These are phyloP conservation scores for Nakazawaea wyomingensis DNA, from an alignment of 805 yeast genomes.

Conservation along the genomic window DNA sequence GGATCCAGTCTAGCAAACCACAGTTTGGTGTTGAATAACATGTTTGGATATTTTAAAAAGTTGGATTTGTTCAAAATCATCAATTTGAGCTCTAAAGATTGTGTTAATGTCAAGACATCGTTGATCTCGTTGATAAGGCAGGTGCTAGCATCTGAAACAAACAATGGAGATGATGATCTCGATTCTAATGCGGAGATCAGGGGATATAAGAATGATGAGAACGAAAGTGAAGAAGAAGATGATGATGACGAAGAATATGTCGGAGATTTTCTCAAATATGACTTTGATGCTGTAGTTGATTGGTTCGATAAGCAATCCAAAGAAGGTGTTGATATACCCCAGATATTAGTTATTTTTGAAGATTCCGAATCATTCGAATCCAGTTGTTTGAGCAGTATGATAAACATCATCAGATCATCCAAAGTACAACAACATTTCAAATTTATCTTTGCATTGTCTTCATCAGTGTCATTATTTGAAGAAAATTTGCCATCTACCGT, in stretches of 20 bases:
- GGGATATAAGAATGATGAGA: slow-evolving; percentile 11
- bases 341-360: slow-evolving; percentile 26
- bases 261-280: slow-evolving; percentile 17
- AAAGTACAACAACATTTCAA: slow-evolving; percentile 12
- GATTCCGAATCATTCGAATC: slow-evolving; percentile 30
- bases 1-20: slow-evolving; percentile 40
- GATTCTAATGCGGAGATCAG: slow-evolving; percentile 5
- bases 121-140: slow-evolving; percentile 28
- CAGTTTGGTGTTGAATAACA: slow-evolving; percentile 27
- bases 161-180: slow-evolving; percentile 8
- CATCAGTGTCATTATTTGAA: slow-evolving; percentile 28
- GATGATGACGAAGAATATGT: slow-evolving; percentile 14
- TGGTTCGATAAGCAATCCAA: slow-evolving; percentile 7
- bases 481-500: slow-evolving; percentile 26
- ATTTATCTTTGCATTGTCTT: slow-evolving; percentile 27
- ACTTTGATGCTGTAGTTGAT: slow-evolving; percentile 22
- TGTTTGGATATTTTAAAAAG: slow-evolving; percentile 17
- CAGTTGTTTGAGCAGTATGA: slow-evolving; percentile 20
- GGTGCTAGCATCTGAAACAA: slow-evolving; percentile 17
- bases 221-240: slow-evolving; percentile 16
- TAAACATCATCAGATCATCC: slow-evolving; percentile 4
- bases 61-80: slow-evolving; percentile 19
- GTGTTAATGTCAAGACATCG: slow-evolving; percentile 31
- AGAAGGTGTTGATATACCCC: no score
- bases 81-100: slow-evolving; percentile 31